These are phyloP conservation scores for Bassia scoparia DNA, from an alignment of 148 eudicot genomes.

Conservation along the genomic window DNA sequence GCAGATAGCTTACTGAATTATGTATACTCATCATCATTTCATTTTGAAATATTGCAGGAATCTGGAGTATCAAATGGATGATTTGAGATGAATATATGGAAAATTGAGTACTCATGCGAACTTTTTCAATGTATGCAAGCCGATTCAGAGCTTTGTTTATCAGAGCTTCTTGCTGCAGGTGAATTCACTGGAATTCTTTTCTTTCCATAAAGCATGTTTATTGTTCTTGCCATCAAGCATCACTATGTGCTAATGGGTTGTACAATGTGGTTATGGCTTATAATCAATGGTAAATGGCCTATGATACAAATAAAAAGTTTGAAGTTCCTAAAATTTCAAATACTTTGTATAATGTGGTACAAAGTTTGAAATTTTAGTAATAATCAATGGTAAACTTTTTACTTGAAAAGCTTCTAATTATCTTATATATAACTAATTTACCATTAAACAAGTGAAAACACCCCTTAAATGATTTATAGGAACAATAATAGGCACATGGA, in stretches of 20 bases:
- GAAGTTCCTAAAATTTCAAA: too few relatives aligned
- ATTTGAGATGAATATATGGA: not conserved
- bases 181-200: not conserved
- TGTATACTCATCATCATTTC: slow-evolving; percentile 4
- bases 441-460: too few relatives aligned
- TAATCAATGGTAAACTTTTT: too few relatives aligned
- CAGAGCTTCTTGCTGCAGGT: slow-evolving; percentile 21
- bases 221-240: not conserved
- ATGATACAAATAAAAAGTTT: too few relatives aligned
- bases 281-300: too few relatives aligned
- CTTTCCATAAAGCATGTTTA: not conserved
- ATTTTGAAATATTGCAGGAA: slow-evolving; percentile 12
- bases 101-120: not conserved
- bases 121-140: not conserved
- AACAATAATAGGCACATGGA: too few relatives aligned
- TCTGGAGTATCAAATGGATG: not conserved
- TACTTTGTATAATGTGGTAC: too few relatives aligned
- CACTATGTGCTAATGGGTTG: not conserved
- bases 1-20: slow-evolving; percentile 4
- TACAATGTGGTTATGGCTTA: not conserved
- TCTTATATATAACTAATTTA: too few relatives aligned
- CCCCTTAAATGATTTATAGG: too few relatives aligned
- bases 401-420: too few relatives aligned
- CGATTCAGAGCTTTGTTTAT: not conserved
- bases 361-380: too few relatives aligned